Percentiles rank a stretch among this genome's conserved stretches.
These are phyloP conservation scores for Phaeoacremonium minimum DNA, from an alignment of 2,329 filamentous ascomycete genomes.

Conservation along the genomic window DNA sequence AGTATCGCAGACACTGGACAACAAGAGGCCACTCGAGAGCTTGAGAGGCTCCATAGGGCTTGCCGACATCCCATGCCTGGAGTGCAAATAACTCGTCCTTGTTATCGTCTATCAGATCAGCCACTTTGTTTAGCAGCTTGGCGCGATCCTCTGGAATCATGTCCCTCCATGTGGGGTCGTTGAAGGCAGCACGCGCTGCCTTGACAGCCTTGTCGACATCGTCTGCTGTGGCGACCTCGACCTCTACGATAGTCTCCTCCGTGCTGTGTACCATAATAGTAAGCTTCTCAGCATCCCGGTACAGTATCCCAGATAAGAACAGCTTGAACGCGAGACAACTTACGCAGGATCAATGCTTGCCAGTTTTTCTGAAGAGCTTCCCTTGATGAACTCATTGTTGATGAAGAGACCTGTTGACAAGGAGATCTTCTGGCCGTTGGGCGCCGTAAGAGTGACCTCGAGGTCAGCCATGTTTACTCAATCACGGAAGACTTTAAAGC, in stretches of 20 bases:
- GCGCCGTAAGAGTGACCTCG: constrained; percentile 74
- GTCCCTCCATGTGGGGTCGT: constrained; percentile 64
- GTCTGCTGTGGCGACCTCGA: constrained; percentile 57
- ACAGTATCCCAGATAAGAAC: too few relatives aligned
- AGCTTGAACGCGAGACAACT: too few relatives aligned
- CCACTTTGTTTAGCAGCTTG: constrained; percentile 65
- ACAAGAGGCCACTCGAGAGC: constrained; percentile 71
- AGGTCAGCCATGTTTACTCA: not conserved
- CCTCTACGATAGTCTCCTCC: too few relatives aligned
- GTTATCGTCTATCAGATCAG: constrained; percentile 65
- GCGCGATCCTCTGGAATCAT: constrained; percentile 64
- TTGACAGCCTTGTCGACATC: constrained; percentile 65
- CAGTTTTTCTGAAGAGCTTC: constrained; percentile 3
- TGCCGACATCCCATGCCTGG: constrained; percentile 70
- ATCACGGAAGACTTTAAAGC: too few relatives aligned
- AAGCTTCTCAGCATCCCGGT: constrained; percentile 3
- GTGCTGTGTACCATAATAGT: too few relatives aligned
- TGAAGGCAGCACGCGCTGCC: constrained; percentile 66
- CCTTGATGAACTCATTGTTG: constrained; percentile 73
- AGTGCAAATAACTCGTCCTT: constrained; percentile 40
- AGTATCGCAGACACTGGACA: constrained; percentile 73
- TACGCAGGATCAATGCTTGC: not conserved
- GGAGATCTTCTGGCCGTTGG: constrained; percentile 82
- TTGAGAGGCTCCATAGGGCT: constrained; percentile 68
- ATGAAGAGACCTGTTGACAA: constrained; percentile 90